These are phyloP conservation scores for Cyberlindnera petersonii DNA, from an alignment of 805 yeast species.

Conservation along the genomic window DNA sequence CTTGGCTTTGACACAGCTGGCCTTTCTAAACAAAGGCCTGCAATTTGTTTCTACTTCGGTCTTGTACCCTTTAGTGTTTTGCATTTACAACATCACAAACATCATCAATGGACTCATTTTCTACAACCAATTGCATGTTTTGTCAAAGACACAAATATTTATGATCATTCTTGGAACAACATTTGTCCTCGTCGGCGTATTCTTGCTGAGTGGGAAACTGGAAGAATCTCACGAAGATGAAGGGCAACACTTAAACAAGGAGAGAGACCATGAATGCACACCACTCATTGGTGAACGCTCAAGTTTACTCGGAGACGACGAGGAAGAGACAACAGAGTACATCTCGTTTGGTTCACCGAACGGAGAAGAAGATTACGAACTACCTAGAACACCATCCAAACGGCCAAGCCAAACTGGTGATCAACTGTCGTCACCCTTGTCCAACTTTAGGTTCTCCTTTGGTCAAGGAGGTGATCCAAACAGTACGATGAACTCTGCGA, in stretches of 20 bases:
- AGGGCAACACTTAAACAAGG: conserved; percentile 14
- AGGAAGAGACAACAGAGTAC: conserved; percentile 26
- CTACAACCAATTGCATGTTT: conserved; percentile 45
- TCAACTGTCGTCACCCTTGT: conserved; percentile 5
- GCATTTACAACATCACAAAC: conserved; percentile 71
- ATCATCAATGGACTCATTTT: conserved; percentile 62
- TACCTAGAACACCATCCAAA: conserved; percentile 1
- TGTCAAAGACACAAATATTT: conserved; percentile 32
- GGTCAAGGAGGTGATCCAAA: conserved; percentile 1
- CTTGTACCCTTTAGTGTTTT: conserved; percentile 80
- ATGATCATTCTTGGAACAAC: conserved; percentile 47
- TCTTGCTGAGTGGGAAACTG: conserved; percentile 54
- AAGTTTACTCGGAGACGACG: conserved; percentile 19
- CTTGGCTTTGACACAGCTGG: conserved; percentile 68
- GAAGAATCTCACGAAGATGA: conserved; percentile 31
- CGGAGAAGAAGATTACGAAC: conserved; percentile 3
- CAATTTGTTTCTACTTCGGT: conserved; percentile 68
- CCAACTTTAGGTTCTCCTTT: conserved; percentile 1
- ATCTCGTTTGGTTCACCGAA: conserved; percentile 40
- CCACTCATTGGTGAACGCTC: conserved; percentile 12
- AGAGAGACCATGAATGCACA: conserved; percentile 12
- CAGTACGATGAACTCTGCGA: conserved; percentile 7
- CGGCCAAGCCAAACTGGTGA: background rate
- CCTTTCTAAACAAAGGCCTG: conserved; percentile 70
- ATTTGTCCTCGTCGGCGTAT: conserved; percentile 54